Evolutionary conservation across 805 yeast species (phyloP), one percentile per base, ranked within the genome.

Genomic region (Metschnikowia hibisci): DNA sequence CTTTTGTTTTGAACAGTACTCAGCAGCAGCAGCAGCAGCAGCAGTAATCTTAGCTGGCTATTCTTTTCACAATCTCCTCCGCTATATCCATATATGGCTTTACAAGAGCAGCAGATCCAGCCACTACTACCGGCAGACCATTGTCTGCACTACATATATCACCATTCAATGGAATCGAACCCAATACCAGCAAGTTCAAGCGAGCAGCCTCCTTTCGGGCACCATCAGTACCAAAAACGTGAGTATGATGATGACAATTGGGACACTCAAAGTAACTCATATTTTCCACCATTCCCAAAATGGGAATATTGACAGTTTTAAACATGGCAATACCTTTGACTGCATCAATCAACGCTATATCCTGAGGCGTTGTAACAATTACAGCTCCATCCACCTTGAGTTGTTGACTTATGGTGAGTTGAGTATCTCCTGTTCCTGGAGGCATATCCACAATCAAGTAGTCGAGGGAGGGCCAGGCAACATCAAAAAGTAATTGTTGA

Each of bases 391-490:
- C 84, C 0, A 87, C 77, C 35, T 74, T 73, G n/a, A 84, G 60
- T 53, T 81, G 84, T 61, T 87, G 96, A 22, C 88, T 81, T n/a
- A 87, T 70, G 0, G 95, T 84, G 42, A 87, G 69, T 55, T 87
- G 96, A 0, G 86, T 82, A 58, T 87, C 96, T 14, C 96, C 96
- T 0, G 96, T 87, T 2, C 96, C 96, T 0, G 96, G 96, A 0
- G 96, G 96, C 85, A 87, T 76, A 54, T 87, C 96, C 9, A 87
- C 67, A 1, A 87, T 82, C 37, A 87, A 65, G 16, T 80, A 73
- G 57, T 87, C 95, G 34, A 87, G 58, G 4, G 61, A 57, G 7
- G 68, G 57, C 96, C 96, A 87, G 34, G 80, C 76, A 1, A 87
- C 95, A 42, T 87, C 95, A 53, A 83, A 87, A 8, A 87, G 58